Percentiles rank a stretch among this genome's conserved stretches.
Evolutionary conservation across 2,329 filamentous ascomycete species (phyloP).

Genomic region (Emmonsiellopsis sp.): DNA sequence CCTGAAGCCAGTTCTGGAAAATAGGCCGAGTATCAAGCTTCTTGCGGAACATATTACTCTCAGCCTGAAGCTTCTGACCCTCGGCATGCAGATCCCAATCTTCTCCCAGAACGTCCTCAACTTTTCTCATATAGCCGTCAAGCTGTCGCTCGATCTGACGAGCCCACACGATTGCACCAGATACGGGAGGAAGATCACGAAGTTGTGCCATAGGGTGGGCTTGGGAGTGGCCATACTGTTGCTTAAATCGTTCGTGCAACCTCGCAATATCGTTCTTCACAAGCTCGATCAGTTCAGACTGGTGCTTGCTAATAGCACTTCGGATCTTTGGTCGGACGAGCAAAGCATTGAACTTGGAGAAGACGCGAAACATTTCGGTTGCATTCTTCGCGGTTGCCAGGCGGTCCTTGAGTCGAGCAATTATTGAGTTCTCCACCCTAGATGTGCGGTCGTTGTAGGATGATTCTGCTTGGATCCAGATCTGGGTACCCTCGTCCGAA

Average conservation of each 20-base stretch:
- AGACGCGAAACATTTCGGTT: conserved; percentile 99
- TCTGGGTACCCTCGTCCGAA: conserved; percentile 75
- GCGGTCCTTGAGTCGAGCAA: conserved; percentile 82
- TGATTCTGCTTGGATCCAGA: conserved; percentile 90
- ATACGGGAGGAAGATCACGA: conserved; percentile 88
- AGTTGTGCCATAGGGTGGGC: conserved; percentile 97
- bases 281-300: conserved; percentile 94
- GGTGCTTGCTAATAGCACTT: conserved; percentile 94
- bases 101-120: conserved; percentile 92
- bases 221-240: conserved; percentile 96
- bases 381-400: conserved; percentile 93
- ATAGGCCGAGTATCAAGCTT: conserved; percentile 92
- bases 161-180: conserved; percentile 95
- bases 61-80: conserved; percentile 83
- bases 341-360: conserved; percentile 98
- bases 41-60: conserved; percentile 88
- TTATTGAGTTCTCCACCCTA: conserved; percentile 97
- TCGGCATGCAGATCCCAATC: conserved; percentile 94
- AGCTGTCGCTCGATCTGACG: conserved; percentile 94
- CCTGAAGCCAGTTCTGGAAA: conserved; percentile 89
- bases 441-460: conserved; percentile 96
- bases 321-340: conserved; percentile 99
- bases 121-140: conserved; percentile 94
- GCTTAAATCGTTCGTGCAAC: conserved; percentile 94
- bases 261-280: conserved; percentile 92